phyloP scores from a whole-genome alignment of 179 eudicot genomes.

The Silene coronaria region DNA sequence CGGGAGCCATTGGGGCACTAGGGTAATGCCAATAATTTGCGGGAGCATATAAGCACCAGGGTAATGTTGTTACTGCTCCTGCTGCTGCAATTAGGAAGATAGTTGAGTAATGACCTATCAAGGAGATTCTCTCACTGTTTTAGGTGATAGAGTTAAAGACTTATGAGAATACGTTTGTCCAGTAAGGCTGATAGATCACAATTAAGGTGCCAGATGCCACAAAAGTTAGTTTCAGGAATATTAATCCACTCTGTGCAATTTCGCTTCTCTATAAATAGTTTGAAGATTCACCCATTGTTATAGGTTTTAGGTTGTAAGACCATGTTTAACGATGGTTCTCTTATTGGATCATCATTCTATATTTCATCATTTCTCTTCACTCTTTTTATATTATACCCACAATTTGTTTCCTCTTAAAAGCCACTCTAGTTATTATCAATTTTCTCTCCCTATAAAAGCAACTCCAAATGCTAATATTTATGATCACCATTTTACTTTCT shows the following conservation, averaged over 20 bases:
- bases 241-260: not conserved
- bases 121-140: not conserved
- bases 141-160: not conserved
- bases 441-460: not conserved
- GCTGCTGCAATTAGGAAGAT: not conserved
- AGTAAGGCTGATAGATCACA: not conserved
- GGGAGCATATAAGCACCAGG: too few species aligned
- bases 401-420: too few species aligned
- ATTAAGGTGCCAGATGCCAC: not conserved
- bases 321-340: not conserved
- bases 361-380: not conserved
- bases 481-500: not conserved
- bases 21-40: too few species aligned
- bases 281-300: not conserved
- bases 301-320: not conserved
- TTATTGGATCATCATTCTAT: too few species aligned
- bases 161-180: not conserved
- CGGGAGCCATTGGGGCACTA: too few species aligned
- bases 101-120: conserved; percentile 2
- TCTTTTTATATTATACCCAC: not conserved
- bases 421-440: too few species aligned
- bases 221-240: not conserved
- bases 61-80: too few species aligned
- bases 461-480: not conserved
- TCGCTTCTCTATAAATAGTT: not conserved